Evolutionary conservation across 1,284 basidiomycete genomes (phyloP), one percentile per base, ranked within the genome.

Genomic region (Ustilago cynodontis): DNA sequence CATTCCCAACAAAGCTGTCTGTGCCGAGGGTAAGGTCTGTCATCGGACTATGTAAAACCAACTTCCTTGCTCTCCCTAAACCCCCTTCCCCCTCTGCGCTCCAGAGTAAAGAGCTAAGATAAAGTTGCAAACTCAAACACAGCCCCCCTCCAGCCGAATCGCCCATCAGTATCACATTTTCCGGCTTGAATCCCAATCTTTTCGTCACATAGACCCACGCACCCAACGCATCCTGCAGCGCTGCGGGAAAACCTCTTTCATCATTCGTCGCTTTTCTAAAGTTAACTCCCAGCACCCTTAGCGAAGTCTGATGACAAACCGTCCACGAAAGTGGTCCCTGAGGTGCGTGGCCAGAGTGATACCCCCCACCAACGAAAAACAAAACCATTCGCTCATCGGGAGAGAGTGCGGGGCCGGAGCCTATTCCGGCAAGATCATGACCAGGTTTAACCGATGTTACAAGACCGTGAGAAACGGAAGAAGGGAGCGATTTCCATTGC

Each of bases 281-380:
- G 51, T 68, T 68, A 24, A 73, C 71, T 1, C 71, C 71, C 22
- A 73, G 55, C 18, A 73, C 65, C 6, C 71, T 61, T 28, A 73
- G 39, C n/a, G 61, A 68, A 1, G 71, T 68, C 20, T 73, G 71
- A 5, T 65, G 31, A 24, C 71, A 68, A 1, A 73, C 71, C 2
- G 53, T 68, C 71, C 71, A 68, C 2, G 53, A 47, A 3, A 73
- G 58, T 6, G 71, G 65, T 0, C 71, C 71, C 33, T 67, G 60
- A 1, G 61, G 58, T 1, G 62, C 65, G 24, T 64, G 59, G 0
- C 71, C 71, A 1, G 65, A 65, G 22, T 69, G 71, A 20, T 68
- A 68, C 20, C 71, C 71, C 8, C 71, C 71, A n/a, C 71, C 71
- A 39, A 73, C 65, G 22, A 73, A 65, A 61, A 65, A 73, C 29